Conservation (phyloP, 768 basidiomycete species). For the Naematelia aurantialba region DNA sequence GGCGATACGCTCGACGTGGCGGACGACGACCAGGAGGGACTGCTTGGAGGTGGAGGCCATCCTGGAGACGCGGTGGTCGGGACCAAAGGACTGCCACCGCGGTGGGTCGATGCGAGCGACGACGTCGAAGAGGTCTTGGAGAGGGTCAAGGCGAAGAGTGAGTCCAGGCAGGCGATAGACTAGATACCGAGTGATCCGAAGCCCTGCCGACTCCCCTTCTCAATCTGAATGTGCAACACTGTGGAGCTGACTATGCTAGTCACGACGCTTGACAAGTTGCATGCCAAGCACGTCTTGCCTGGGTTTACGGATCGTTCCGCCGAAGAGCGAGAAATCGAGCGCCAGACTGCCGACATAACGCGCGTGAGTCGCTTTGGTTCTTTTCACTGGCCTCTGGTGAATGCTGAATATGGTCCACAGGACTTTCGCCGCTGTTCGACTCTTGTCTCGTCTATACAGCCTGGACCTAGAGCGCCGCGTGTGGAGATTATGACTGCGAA, state of each 20-base stretch:
- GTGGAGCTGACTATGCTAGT: conserved; percentile 57
- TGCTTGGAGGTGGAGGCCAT: conserved; percentile 51
- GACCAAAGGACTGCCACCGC: conserved; percentile 64
- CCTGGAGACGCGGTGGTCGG: conserved; percentile 13
- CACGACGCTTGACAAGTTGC: conserved; percentile 82
- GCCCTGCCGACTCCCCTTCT: no score
- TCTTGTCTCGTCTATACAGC: conserved; percentile 71
- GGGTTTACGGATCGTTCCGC: conserved; percentile 91
- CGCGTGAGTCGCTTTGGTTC: conserved; percentile 55
- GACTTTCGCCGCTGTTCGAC: conserved; percentile 61
- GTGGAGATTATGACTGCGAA: conserved; percentile 66
- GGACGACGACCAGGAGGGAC: conserved; percentile 56
- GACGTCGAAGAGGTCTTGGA: conserved; percentile 77
- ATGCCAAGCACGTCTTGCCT: conserved; percentile 91
- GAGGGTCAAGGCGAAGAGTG: conserved; percentile 72
- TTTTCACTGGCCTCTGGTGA: neutral
- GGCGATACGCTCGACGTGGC: conserved; percentile 36
- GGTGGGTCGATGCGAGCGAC: conserved; percentile 57
- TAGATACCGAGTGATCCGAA: no score
- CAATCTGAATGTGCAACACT: neutral
- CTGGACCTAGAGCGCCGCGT: conserved; percentile 26
- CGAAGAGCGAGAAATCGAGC: conserved; percentile 91
- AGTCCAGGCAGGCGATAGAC: conserved; percentile 41
- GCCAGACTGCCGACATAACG: conserved; percentile 79
- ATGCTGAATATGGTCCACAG: conserved; percentile 48